phyloP scores from a whole-genome alignment of 345 rosid species.

The Ceriops decandra region DNA sequence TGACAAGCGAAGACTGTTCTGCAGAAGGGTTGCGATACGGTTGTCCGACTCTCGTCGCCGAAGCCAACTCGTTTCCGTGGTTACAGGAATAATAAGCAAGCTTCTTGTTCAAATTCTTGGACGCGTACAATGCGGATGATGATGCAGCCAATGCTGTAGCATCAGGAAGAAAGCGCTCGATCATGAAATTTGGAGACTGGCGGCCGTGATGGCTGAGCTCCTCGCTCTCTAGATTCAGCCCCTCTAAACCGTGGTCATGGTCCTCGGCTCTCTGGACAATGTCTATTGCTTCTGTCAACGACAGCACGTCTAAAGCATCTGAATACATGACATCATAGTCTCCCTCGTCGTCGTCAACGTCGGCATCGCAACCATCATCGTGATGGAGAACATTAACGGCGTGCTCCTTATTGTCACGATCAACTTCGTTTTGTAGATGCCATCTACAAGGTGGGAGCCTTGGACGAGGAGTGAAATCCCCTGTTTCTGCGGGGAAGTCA shows the following conservation, averaged over 20 bases:
- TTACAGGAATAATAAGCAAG: slow-evolving; percentile 24
- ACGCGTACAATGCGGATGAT: slow-evolving; percentile 38
- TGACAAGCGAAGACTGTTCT: slow-evolving; percentile 23
- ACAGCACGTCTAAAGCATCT: slow-evolving; percentile 52
- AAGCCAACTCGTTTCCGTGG: slow-evolving; percentile 26
- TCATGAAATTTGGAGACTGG: slow-evolving; percentile 60
- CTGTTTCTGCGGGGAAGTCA: slow-evolving; percentile 17
- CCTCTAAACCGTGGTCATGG: slow-evolving; percentile 19
- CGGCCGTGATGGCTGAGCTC: slow-evolving; percentile 20
- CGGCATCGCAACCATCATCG: slow-evolving; percentile 31
- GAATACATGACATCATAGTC: slow-evolving; percentile 36
- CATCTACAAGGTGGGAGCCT: slow-evolving; percentile 62
- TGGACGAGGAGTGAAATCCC: slow-evolving; percentile 51
- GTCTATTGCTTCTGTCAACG: slow-evolving; percentile 82
- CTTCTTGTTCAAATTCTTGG: slow-evolving; percentile 34
- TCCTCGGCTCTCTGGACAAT: slow-evolving; percentile 50
- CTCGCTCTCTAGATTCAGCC: slow-evolving; percentile 35
- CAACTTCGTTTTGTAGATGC: slow-evolving; percentile 15
- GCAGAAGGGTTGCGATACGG: slow-evolving; percentile 15
- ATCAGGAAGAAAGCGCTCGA: slow-evolving; percentile 70
- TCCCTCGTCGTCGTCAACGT: slow-evolving; percentile 29
- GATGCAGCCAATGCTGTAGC: slow-evolving; percentile 64
- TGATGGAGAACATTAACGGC: neutral
- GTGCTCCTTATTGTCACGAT: neutral
- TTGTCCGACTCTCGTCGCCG: slow-evolving; percentile 4